Evolutionary conservation across 2,329 filamentous ascomycete species (phyloP).

Genomic region (Anthostomella pinea): DNA sequence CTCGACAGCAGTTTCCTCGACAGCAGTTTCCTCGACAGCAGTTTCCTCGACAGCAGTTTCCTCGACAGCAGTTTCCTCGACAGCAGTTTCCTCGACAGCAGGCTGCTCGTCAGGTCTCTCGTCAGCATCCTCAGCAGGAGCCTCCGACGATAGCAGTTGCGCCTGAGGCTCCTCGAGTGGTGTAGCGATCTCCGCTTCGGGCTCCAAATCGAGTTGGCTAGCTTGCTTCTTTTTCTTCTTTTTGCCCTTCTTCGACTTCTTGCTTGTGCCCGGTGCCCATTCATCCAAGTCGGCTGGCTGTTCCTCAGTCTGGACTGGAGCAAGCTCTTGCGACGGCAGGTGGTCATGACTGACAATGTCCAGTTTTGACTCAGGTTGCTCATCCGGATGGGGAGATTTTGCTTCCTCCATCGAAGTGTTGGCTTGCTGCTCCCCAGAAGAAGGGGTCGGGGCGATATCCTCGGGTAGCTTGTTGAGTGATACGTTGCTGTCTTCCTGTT

Average conservation of each 20-base stretch:
- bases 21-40: too few species aligned
- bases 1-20: too few species aligned
- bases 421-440: constrained; percentile 6
- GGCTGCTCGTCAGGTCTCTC: constrained; percentile 4
- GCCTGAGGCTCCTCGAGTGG: constrained; percentile 6
- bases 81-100: too few species aligned
- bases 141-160: constrained; percentile 1
- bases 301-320: constrained; percentile 4
- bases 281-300: constrained; percentile 7
- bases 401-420: constrained; percentile 5
- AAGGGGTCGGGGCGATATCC: not conserved
- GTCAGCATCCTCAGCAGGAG: constrained; percentile 2
- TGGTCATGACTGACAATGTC: too few species aligned
- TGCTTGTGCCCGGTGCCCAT: constrained; percentile 7
- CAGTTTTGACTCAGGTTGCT: constrained; percentile 1
- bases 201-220: constrained; percentile 11
- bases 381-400: constrained; percentile 1
- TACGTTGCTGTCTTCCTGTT: too few species aligned
- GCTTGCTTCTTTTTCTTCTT: constrained; percentile 32
- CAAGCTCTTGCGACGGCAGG: too few species aligned
- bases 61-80: too few species aligned
- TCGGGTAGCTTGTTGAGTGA: constrained; percentile 2
- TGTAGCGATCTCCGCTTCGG: constrained; percentile 7
- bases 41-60: too few species aligned
- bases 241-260: constrained; percentile 31